Base-by-base conservation (phyloP, 495 filamentous ascomycete genomes). In the Hypoxylon trugodes region DNA sequence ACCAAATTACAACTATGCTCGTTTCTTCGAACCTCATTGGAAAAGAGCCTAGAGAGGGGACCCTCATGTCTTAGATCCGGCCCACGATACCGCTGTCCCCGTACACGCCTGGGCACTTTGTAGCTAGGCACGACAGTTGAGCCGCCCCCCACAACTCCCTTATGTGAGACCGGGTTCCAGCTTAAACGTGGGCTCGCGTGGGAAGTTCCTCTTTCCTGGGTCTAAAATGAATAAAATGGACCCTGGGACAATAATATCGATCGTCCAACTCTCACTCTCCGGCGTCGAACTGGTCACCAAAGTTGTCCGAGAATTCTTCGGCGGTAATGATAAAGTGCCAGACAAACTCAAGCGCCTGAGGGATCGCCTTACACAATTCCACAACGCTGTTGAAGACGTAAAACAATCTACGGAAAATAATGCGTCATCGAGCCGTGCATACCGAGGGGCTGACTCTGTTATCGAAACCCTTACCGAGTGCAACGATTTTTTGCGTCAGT, bases 381-480 rank as follows among this genome's bases (percentile, higher is more conserved):
- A 63, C 42, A 35, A 16, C 4, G 43, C 33, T 45, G 53, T 69
- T 13, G 30, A 55, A 32, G 45, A 55, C 30, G 49, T 67, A 43
- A 18, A 59, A 15, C 36, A 60, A 21, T 8, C 57, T 19, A 32
- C 32, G 18, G 46, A 13, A 4, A 38, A 46, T 6, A 30, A 56
- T 55, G 49, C 54, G 15, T 28, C 55, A 8, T 52, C 53, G 15
- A 55, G 19, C n/a, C 40, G 49, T 13, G 12, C 19, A 2, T 59
- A 52, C 26, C 57, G 52, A 7, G 58, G 63, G 28, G 59, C 53
- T 18, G 28, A 18, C 33, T 30, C 58, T 35, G 45, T 63, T 30
- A 46, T 55, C 56, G 59, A 69, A 16, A 69, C 67, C 24, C 54
- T 69, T 12, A 67, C 28, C 10, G 67, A 69, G n/a, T 67, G 58